Conservation (phyloP, 2,329 filamentous ascomycete species). For the Pyricularia sp. region DNA sequence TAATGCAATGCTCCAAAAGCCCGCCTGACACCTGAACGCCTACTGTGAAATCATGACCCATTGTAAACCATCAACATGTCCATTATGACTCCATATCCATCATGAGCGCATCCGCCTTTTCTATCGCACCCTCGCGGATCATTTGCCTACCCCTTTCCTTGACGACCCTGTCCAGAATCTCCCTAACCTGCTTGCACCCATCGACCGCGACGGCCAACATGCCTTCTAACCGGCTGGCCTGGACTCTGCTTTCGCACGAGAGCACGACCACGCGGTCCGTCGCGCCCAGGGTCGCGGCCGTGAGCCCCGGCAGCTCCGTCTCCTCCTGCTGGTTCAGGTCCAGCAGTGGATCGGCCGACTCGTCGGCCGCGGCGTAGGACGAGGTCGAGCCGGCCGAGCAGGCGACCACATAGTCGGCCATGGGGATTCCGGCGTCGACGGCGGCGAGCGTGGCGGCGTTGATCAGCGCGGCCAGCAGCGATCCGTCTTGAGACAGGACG, state of each 20-base stretch:
- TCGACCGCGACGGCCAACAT: constrained; percentile 92
- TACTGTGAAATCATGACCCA: not conserved
- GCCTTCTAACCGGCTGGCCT: constrained; percentile 71
- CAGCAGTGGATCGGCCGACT: constrained; percentile 64
- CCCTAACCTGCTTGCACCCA: constrained; percentile 77
- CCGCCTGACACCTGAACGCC: not conserved
- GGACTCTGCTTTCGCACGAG: constrained; percentile 82
- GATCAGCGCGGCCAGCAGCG: constrained; percentile 77
- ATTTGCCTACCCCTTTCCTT: constrained; percentile 59
- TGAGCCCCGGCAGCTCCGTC: constrained; percentile 81
- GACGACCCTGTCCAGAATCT: constrained; percentile 73
- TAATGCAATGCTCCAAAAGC: not conserved
- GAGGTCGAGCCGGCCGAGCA: constrained; percentile 79
- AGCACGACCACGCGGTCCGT: constrained; percentile 69
- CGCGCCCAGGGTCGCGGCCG: constrained; percentile 69
- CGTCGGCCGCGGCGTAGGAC: constrained; percentile 54
- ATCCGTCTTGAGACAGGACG: constrained; percentile 83
- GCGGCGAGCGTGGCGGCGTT: constrained; percentile 89
- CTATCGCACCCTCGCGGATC: constrained; percentile 44
- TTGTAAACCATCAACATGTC: not conserved
- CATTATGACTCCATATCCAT: constrained; percentile 37
- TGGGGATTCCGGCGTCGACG: constrained; percentile 90
- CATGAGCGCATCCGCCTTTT: constrained; percentile 35
- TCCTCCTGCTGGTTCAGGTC: constrained; percentile 76
- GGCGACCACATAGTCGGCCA: constrained; percentile 83